Evolutionary conservation across 148 eudicot species (phyloP).

Genomic region (Cornus florida): DNA sequence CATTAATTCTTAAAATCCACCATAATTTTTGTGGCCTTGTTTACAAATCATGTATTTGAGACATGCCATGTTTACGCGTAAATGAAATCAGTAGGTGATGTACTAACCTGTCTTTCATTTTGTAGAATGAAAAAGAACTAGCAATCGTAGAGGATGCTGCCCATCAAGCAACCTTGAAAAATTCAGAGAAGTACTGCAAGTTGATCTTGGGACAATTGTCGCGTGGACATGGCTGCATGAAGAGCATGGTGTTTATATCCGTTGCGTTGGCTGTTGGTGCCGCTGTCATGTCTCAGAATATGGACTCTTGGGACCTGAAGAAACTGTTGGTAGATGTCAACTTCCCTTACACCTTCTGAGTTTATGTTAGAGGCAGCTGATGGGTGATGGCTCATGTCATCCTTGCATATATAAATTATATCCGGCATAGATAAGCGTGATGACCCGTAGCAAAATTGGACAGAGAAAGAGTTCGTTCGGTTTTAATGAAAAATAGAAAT

Average conservation of each 20-base stretch:
- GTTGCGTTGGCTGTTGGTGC: slow-evolving; percentile 28
- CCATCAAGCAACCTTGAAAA: slow-evolving; percentile 32
- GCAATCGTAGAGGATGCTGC: slow-evolving; percentile 30
- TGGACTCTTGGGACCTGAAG: slow-evolving; percentile 3
- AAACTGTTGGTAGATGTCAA: slow-evolving; percentile 14
- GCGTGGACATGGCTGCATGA: slow-evolving; percentile 36
- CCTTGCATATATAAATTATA: background rate
- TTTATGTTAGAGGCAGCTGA: background rate
- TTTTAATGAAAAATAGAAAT: background rate
- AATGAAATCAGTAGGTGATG: background rate
- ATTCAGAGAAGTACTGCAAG: slow-evolving; percentile 57
- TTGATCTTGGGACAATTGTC: slow-evolving; percentile 35
- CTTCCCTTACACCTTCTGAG: slow-evolving; percentile 9
- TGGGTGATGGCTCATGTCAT: background rate
- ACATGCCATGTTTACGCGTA: background rate
- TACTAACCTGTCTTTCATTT: background rate
- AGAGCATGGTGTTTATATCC: slow-evolving; percentile 28
- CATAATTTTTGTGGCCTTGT: background rate
- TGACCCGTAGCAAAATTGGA: slow-evolving; percentile 12
- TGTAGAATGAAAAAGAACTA: slow-evolving; percentile 56
- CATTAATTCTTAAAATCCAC: background rate
- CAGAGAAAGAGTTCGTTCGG: background rate
- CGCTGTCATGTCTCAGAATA: slow-evolving; percentile 4
- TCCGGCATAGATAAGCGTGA: slow-evolving; percentile 1
- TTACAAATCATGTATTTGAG: background rate